Evolutionary conservation across 805 yeast species (phyloP).

Genomic region (Wickerhamomyces subpelliculosus): DNA sequence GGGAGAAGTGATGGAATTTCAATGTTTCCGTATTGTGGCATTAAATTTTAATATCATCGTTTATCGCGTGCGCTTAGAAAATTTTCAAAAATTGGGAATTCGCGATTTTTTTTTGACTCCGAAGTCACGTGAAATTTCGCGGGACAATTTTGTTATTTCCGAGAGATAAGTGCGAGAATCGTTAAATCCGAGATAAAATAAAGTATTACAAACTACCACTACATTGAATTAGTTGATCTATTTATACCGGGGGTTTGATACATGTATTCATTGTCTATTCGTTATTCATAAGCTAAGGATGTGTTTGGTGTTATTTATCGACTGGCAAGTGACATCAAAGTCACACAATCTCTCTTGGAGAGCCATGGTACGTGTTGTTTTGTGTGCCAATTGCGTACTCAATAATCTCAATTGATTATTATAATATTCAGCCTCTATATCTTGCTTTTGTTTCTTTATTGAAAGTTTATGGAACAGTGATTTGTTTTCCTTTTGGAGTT

Average conservation of each 20-base stretch:
- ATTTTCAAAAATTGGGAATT: not conserved
- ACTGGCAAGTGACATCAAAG: too few relatives aligned
- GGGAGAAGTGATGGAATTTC: too few relatives aligned
- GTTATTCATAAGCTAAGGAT: not conserved
- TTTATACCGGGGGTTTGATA: not conserved
- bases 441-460: slow-evolving; percentile 4
- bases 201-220: too few relatives aligned
- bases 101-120: not conserved
- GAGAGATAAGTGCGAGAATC: too few relatives aligned
- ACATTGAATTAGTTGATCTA: too few relatives aligned
- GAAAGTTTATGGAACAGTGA: slow-evolving; percentile 4
- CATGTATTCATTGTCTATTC: not conserved
- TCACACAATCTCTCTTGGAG: not conserved
- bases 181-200: too few relatives aligned
- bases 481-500: not conserved
- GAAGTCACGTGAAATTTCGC: not conserved
- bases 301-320: not conserved
- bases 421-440: slow-evolving; percentile 9
- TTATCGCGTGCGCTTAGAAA: not conserved
- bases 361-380: not conserved
- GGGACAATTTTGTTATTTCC: too few relatives aligned
- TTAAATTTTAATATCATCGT: too few relatives aligned
- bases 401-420: slow-evolving; percentile 7
- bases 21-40: too few relatives aligned
- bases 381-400: not conserved